Conservation (phyloP, 345 rosid genomes). For the Trapa incisa region DNA sequence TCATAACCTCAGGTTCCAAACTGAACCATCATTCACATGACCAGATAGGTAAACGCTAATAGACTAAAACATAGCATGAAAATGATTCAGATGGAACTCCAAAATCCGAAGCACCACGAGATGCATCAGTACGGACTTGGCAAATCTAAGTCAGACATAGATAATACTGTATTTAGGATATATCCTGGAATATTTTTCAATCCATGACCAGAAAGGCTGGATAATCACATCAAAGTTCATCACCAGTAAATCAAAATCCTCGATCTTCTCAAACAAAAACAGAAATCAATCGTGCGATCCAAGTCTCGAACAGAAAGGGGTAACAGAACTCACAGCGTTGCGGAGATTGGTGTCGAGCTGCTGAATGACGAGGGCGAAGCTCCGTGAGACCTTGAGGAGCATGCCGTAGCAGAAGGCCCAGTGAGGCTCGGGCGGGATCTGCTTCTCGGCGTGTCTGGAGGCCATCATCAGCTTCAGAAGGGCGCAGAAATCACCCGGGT, state of each 20-base stretch:
- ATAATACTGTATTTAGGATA: neutral
- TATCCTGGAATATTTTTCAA: neutral
- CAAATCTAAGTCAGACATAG: neutral
- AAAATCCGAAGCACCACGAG: neutral
- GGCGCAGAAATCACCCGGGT: conserved; percentile 88
- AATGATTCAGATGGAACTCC: neutral
- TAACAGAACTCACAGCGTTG: conserved; percentile 48
- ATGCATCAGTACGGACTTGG: neutral
- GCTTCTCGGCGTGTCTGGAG: conserved; percentile 57
- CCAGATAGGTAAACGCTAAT: neutral
- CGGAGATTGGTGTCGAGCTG: conserved; percentile 75
- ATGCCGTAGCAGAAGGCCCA: conserved; percentile 87
- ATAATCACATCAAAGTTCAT: neutral
- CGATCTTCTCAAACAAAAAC: neutral
- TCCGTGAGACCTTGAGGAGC: conserved; percentile 87
- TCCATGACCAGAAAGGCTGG: neutral
- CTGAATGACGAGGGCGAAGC: conserved; percentile 82
- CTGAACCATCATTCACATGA: neutral
- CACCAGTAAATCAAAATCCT: neutral
- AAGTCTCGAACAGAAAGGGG: neutral
- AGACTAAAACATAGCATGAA: too few species aligned
- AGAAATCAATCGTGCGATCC: neutral
- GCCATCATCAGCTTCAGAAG: conserved; percentile 74
- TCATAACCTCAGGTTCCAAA: neutral
- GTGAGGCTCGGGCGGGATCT: conserved; percentile 83